Conservation (phyloP, 2,329 filamentous ascomycete genomes). For the Botrytis cinerea region DNA sequence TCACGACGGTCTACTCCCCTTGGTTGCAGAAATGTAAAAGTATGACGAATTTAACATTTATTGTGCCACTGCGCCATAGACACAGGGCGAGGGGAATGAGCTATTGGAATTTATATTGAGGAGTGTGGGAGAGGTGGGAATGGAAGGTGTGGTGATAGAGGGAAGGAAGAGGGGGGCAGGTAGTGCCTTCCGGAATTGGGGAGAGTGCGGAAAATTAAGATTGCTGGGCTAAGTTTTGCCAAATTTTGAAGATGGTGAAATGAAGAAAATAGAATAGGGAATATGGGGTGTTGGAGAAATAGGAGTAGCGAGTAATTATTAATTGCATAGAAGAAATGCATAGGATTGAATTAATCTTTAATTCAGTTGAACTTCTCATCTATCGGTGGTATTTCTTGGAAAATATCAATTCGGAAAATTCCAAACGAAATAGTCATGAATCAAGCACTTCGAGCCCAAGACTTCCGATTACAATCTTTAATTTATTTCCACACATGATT, state of each 20-base stretch:
- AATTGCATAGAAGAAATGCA: neutral
- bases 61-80: slow-evolving; percentile 7
- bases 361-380: neutral
- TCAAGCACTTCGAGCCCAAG: neutral
- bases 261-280: neutral
- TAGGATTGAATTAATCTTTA: neutral
- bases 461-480: neutral
- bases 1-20: neutral
- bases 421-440: neutral
- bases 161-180: neutral
- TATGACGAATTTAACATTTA: slow-evolving; percentile 2
- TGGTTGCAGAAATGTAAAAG: slow-evolving; percentile 2
- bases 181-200: neutral
- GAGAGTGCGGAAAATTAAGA: too few species aligned
- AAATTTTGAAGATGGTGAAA: neutral
- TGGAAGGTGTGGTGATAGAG: neutral
- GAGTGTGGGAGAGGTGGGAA: neutral
- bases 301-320: neutral
- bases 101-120: neutral
- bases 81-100: neutral
- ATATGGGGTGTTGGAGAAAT: neutral
- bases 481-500: neutral
- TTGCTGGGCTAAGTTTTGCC: neutral
- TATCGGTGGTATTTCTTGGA: neutral
- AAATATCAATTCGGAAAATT: too few species aligned